Evolutionary conservation across 106 monocot genomes (phyloP).

Genomic region (Phalaenopsis equestris): DNA sequence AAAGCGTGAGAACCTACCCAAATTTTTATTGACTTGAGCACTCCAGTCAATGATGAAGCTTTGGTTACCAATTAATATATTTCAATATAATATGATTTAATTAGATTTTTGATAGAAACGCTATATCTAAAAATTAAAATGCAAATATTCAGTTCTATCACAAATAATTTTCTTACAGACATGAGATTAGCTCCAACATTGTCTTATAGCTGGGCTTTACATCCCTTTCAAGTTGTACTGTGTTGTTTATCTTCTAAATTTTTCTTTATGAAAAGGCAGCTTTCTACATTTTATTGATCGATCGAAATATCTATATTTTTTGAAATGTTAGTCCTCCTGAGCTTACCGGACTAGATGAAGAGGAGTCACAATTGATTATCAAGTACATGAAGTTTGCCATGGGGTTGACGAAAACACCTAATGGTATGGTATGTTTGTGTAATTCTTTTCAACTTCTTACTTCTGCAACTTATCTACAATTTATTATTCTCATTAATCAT

Average conservation of each 20-base stretch:
- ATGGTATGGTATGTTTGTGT: constrained; percentile 28
- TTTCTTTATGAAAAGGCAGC: not conserved
- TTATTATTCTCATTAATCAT: not conserved
- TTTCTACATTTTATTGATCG: not conserved
- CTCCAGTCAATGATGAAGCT: too few relatives aligned
- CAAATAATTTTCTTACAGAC: too few relatives aligned
- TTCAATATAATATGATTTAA: too few relatives aligned
- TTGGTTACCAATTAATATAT: too few relatives aligned
- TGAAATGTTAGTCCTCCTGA: constrained; percentile 22
- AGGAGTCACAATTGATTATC: constrained; percentile 42
- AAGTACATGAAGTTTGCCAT: constrained; percentile 33
- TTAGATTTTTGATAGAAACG: too few relatives aligned
- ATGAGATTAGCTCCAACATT: too few relatives aligned
- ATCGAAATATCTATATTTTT: not conserved
- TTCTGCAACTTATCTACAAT: not conserved
- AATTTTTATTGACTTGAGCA: too few relatives aligned
- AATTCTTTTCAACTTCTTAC: not conserved
- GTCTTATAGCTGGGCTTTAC: not conserved
- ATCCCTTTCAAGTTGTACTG: not conserved
- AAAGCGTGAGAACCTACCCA: too few relatives aligned
- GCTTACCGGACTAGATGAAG: constrained; percentile 33
- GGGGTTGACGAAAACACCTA: constrained; percentile 11
- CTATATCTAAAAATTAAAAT: too few relatives aligned
- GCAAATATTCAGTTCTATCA: too few relatives aligned
- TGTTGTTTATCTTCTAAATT: not conserved